Percentiles rank a stretch among this genome's conserved stretches.
Evolutionary conservation across 108 stramenopile species (phyloP).

Genomic region (Conticribra guillardii): DNA sequence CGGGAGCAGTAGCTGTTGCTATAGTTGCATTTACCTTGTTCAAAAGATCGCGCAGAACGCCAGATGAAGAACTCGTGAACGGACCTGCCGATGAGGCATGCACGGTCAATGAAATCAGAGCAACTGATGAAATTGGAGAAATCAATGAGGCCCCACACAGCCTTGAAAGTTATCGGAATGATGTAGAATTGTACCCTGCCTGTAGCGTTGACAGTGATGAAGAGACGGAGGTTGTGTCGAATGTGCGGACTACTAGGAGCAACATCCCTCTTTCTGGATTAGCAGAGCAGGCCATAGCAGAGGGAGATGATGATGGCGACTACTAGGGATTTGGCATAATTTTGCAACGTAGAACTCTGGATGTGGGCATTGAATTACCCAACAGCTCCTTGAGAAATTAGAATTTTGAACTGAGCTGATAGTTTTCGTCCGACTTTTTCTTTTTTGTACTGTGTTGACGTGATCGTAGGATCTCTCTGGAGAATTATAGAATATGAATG

Average conservation of each 20-base stretch:
- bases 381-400: neutral
- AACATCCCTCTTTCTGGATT: neutral
- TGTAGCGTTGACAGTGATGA: neutral
- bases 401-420: too few species aligned
- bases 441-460: too few species aligned
- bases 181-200: neutral
- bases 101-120: neutral
- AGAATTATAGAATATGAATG: too few species aligned
- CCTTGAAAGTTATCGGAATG: too few species aligned
- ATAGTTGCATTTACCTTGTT: neutral
- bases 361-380: neutral
- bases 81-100: neutral
- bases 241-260: neutral
- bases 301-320: neutral
- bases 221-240: neutral
- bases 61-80: neutral
- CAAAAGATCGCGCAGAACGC: neutral
- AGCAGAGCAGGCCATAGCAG: neutral
- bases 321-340: too few species aligned
- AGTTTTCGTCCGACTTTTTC: too few species aligned
- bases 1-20: neutral
- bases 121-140: neutral
- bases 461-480: too few species aligned
- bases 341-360: neutral
- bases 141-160: neutral